These are phyloP conservation scores for Trichoderma endophyticum DNA, from an alignment of 2,329 filamentous ascomycete species.

Conservation along the genomic window DNA sequence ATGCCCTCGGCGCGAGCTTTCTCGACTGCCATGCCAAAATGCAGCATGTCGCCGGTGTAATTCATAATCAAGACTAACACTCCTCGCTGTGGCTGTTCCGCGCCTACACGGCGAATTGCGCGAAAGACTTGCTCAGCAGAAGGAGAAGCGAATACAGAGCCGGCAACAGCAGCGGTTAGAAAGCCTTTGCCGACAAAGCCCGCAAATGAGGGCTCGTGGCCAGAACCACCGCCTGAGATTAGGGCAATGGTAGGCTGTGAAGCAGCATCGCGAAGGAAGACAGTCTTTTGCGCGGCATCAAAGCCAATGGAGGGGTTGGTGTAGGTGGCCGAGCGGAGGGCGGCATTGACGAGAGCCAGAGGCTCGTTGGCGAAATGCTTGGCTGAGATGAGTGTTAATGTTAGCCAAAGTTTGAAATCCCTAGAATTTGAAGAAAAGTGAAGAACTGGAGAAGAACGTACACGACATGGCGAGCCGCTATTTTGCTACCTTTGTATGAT, in stretches of 20 bases:
- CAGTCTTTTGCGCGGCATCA: conserved; percentile 28
- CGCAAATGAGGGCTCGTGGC: conserved; percentile 70
- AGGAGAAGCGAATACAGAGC: conserved; percentile 73
- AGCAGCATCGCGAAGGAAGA: conserved; percentile 24
- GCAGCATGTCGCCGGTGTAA: conserved; percentile 68
- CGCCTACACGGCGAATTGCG: conserved; percentile 60
- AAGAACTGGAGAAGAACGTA: not conserved
- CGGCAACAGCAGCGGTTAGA: conserved; percentile 66
- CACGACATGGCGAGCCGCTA: not conserved
- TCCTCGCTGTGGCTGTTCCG: conserved; percentile 49
- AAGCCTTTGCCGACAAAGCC: conserved; percentile 69
- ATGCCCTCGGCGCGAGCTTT: conserved; percentile 61
- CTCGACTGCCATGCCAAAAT: conserved; percentile 73
- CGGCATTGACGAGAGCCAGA: conserved; percentile 23
- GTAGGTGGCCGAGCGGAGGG: conserved; percentile 27
- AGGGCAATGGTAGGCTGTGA: conserved; percentile 33
- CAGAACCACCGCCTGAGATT: conserved; percentile 60
- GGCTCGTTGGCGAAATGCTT: conserved; percentile 26
- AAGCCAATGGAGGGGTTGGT: conserved; percentile 29
- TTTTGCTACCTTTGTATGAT: not conserved
- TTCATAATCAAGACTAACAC: conserved; percentile 73
- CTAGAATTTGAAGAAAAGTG: not conserved
- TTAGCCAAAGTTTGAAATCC: not conserved
- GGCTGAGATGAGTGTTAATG: conserved; percentile 14
- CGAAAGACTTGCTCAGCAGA: conserved; percentile 68